phyloP scores from a whole-genome alignment of 1,284 basidiomycete genomes.

The Ganoderma lucidum region DNA sequence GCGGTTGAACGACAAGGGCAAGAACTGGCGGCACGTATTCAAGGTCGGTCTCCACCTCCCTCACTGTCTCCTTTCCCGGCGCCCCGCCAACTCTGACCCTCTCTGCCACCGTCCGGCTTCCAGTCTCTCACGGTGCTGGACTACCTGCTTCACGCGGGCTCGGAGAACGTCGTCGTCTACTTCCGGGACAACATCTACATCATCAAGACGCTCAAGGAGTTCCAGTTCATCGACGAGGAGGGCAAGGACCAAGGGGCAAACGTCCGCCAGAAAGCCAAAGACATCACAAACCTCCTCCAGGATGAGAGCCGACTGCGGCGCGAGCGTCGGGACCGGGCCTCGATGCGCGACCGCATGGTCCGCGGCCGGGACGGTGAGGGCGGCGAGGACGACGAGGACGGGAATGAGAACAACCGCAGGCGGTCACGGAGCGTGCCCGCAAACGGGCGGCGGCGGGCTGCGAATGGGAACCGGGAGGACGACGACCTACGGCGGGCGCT shows the following conservation, averaged over 20 bases:
- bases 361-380: conserved; percentile 59
- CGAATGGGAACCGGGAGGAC: conserved; percentile 64
- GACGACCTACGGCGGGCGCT: conserved; percentile 86
- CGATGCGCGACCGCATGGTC: conserved; percentile 96
- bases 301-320: conserved; percentile 89
- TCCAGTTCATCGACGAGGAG: conserved; percentile 96
- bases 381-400: conserved; percentile 46
- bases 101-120: conserved; percentile 1
- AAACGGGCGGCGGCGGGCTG: conserved; percentile 26
- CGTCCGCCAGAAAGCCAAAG: conserved; percentile 99
- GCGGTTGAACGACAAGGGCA: conserved; percentile 98
- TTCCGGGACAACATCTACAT: conserved; percentile 98
- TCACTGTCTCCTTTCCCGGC: not conserved
- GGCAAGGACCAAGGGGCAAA: conserved; percentile 98
- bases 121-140: conserved; percentile 96
- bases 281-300: conserved; percentile 95
- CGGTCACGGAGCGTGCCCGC: conserved; percentile 50
- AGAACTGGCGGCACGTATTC: conserved; percentile 99
- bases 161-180: conserved; percentile 98
- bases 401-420: conserved; percentile 55
- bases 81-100: conserved; percentile 5
- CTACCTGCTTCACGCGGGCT: conserved; percentile 96
- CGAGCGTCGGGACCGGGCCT: conserved; percentile 85
- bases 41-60: conserved; percentile 64
- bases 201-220: conserved; percentile 99